Evolutionary conservation across 1,139 yeast species (phyloP).

Genomic region (Debaryomycetaceae sp.): DNA sequence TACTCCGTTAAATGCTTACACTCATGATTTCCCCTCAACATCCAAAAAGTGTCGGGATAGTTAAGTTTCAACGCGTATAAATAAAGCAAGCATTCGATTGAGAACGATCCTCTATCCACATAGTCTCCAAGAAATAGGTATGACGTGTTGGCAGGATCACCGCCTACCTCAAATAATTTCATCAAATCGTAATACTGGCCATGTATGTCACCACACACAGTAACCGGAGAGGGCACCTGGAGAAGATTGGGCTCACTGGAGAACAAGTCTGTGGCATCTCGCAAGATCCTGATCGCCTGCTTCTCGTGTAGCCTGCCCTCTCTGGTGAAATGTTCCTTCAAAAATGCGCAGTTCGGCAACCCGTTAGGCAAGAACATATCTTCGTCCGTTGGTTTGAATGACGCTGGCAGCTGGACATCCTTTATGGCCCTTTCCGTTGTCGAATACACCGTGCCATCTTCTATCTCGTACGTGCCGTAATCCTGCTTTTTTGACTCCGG

Average conservation of each 20-base stretch:
- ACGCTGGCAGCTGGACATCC: slow-evolving; percentile 67
- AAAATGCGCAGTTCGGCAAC: slow-evolving; percentile 68
- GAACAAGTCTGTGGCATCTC: slow-evolving; percentile 66
- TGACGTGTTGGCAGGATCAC: slow-evolving; percentile 72
- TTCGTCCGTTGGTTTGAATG: slow-evolving; percentile 59
- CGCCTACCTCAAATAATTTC: slow-evolving; percentile 93
- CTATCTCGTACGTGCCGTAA: slow-evolving; percentile 56
- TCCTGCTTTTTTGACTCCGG: slow-evolving; percentile 32
- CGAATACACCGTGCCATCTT: slow-evolving; percentile 62
- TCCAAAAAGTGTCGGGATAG: slow-evolving; percentile 72
- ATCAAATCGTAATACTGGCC: slow-evolving; percentile 91
- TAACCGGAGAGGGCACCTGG: slow-evolving; percentile 86
- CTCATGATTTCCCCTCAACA: slow-evolving; percentile 94
- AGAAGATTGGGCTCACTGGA: slow-evolving; percentile 74
- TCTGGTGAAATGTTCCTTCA: slow-evolving; percentile 68
- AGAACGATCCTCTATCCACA: slow-evolving; percentile 92
- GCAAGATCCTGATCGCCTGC: slow-evolving; percentile 69
- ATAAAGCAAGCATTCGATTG: slow-evolving; percentile 82
- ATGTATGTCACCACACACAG: slow-evolving; percentile 95
- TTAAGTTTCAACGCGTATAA: slow-evolving; percentile 78
- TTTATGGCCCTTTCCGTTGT: slow-evolving; percentile 70
- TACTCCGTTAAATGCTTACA: slow-evolving; percentile 91
- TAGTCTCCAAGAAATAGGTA: slow-evolving; percentile 92
- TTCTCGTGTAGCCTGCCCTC: slow-evolving; percentile 78
- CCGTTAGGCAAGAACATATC: slow-evolving; percentile 64